Evolutionary conservation across 139 green algal genomes (phyloP).

Genomic region (Pseudopediastrum boryanum): DNA sequence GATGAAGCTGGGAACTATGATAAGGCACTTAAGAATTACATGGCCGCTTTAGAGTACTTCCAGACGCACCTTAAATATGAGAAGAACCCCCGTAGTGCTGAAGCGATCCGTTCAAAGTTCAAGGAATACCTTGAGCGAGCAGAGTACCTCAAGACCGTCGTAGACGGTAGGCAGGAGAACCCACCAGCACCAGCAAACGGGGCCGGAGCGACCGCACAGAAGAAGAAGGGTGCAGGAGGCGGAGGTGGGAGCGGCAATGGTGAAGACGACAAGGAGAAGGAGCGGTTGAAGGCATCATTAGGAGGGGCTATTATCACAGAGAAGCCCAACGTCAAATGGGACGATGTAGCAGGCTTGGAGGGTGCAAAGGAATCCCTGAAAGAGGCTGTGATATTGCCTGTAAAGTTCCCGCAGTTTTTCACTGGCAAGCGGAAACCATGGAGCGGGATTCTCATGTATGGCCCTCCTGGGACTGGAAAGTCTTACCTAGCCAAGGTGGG

Average conservation of each 20-base stretch:
- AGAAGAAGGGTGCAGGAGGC: conserved; percentile 49
- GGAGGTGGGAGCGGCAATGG: conserved; percentile 32
- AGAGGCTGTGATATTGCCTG: conserved; percentile 98
- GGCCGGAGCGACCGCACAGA: conserved; percentile 40
- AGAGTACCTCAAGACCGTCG: conserved; percentile 88
- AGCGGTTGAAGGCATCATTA: conserved; percentile 81
- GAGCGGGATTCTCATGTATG: conserved; percentile 98
- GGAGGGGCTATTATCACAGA: conserved; percentile 68
- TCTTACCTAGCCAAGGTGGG: conserved; percentile 96
- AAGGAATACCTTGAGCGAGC: conserved; percentile 93
- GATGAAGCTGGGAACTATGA: conserved; percentile 80
- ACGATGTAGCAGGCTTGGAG: conserved; percentile 97
- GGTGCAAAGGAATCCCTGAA: conserved; percentile 97
- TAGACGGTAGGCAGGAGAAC: conserved; percentile 53
- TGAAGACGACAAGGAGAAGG: conserved; percentile 75
- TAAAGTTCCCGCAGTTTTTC: conserved; percentile 99
- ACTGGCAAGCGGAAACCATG: conserved; percentile 98
- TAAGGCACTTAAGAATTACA: conserved; percentile 75
- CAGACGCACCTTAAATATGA: conserved; percentile 64
- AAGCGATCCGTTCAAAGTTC: conserved; percentile 74
- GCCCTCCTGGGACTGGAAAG: conserved; percentile 97
- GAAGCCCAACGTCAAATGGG: conserved; percentile 79
- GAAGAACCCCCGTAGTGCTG: conserved; percentile 55
- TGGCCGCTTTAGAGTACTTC: conserved; percentile 62
- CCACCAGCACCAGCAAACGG: neutral